Conservation (phyloP, 257 asterid species). For the Leonotis leonurus region DNA sequence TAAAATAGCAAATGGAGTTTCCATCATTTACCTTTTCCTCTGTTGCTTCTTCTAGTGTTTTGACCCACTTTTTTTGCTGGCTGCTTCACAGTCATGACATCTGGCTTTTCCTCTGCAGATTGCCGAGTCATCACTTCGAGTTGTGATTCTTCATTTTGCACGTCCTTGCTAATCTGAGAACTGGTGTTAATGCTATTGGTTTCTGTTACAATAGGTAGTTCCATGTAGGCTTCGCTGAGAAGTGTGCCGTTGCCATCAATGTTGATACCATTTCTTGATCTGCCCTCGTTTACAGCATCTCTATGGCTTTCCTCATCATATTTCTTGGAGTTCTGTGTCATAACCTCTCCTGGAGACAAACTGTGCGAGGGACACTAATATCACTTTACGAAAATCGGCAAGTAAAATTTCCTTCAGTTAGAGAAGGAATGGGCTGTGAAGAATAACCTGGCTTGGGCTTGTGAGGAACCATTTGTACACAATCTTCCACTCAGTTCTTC, state of each 20-base stretch:
- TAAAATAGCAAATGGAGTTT: background rate
- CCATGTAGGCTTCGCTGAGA: conserved; percentile 38
- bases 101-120: conserved; percentile 16
- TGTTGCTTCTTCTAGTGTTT: conserved; percentile 27
- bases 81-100: conserved; percentile 15
- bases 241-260: conserved; percentile 29
- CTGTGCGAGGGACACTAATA: conserved; percentile 20
- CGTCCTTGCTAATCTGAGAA: conserved; percentile 27
- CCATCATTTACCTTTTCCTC: conserved; percentile 40
- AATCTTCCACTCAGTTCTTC: conserved; percentile 16
- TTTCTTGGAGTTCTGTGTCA: conserved; percentile 19
- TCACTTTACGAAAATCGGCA: background rate
- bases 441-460: conserved; percentile 41
- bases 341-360: conserved; percentile 26
- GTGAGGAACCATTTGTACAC: conserved; percentile 28
- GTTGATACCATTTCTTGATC: conserved; percentile 4
- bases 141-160: conserved; percentile 36
- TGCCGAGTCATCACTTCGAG: conserved; percentile 21
- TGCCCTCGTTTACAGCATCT: conserved; percentile 7
- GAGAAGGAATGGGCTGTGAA: background rate
- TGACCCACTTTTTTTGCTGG: conserved; percentile 28
- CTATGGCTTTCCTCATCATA: conserved; percentile 14
- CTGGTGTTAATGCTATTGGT: conserved; percentile 18
- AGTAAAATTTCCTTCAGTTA: background rate
- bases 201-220: conserved; percentile 45